phyloP scores from a whole-genome alignment of 352 stramenopile genomes.

The Phytophthora parvispora region DNA sequence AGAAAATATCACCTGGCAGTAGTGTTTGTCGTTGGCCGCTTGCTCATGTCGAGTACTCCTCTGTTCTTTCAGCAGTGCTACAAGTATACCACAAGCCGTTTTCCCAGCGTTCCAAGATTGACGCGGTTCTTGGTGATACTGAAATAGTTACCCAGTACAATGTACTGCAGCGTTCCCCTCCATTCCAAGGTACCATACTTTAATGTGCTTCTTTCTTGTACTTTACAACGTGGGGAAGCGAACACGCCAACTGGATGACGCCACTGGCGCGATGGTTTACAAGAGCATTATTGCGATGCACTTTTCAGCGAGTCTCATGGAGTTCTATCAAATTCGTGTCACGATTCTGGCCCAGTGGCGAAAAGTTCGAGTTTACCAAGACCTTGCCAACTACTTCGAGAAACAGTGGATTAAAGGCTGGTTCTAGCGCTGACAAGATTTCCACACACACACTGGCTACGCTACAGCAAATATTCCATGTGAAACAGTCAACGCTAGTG shows the following conservation, averaged over 20 bases:
- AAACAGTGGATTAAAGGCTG: background rate
- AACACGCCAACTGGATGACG: background rate
- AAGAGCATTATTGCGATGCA: background rate
- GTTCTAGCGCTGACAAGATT: background rate
- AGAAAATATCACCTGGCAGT: background rate
- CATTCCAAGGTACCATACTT: background rate
- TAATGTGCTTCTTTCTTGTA: background rate
- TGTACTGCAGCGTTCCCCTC: background rate
- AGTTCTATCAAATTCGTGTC: background rate
- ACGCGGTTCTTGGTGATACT: background rate
- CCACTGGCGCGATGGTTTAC: background rate
- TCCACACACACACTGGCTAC: background rate
- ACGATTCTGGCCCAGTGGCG: background rate
- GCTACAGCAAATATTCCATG: background rate
- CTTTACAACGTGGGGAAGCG: background rate
- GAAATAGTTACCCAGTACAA: background rate
- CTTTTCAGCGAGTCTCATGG: background rate
- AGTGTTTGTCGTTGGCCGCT: background rate
- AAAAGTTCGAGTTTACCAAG: background rate
- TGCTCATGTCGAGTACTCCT: background rate
- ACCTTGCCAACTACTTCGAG: background rate
- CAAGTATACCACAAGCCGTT: background rate
- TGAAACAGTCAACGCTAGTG: slow-evolving; percentile 8
- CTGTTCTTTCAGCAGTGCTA: background rate
- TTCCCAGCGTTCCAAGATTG: background rate